These are phyloP conservation scores for Streptanthus diversifolius DNA, from an alignment of 345 rosid genomes.

Conservation along the genomic window DNA sequence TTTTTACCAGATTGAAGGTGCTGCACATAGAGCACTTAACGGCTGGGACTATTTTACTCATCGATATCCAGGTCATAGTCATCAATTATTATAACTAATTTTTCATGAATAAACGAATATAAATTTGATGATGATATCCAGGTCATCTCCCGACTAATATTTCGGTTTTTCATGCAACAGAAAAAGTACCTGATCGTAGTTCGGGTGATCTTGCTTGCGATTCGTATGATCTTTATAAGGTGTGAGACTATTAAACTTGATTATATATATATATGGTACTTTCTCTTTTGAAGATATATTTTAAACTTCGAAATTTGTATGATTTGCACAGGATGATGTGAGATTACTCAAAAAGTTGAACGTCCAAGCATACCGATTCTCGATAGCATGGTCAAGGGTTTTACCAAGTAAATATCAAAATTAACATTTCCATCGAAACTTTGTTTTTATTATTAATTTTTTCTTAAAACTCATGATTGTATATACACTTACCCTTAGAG, in stretches of 20 bases:
- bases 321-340: slow-evolving; percentile 31
- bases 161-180: not conserved
- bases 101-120: not conserved
- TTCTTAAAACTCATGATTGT: not conserved
- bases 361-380: slow-evolving; percentile 43
- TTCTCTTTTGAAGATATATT: not conserved
- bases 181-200: slow-evolving; percentile 4
- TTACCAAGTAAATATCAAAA: slow-evolving; percentile 36
- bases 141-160: not conserved
- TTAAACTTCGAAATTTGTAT: not conserved
- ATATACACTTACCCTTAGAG: slow-evolving; percentile 7
- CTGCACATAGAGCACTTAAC: not conserved
- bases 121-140: not conserved
- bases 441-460: not conserved
- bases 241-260: not conserved
- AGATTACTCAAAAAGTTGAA: slow-evolving; percentile 35
- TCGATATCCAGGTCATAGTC: not conserved
- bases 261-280: not conserved
- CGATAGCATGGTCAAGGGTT: slow-evolving; percentile 51
- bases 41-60: not conserved
- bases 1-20: not conserved
- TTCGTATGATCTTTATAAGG: slow-evolving; percentile 14
- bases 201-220: slow-evolving; percentile 18
- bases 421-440: not conserved
- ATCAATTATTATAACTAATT: not conserved